These are phyloP conservation scores for Vitis hybrid DNA, from an alignment of 177 flowering plant species.

Conservation along the genomic window DNA sequence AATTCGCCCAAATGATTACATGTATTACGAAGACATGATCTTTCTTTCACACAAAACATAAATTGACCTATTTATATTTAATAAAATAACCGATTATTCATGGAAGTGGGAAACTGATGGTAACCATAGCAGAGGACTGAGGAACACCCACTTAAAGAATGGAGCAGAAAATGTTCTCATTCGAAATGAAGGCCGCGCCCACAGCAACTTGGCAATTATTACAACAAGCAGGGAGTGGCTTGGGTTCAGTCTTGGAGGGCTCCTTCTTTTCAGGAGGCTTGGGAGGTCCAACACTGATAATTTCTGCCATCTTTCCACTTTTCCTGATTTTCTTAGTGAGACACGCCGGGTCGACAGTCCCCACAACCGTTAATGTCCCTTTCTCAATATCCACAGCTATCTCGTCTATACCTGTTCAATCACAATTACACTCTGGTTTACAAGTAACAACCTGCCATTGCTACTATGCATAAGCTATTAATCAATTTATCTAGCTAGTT, in stretches of 20 bases:
- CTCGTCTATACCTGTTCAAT: conserved; percentile 26
- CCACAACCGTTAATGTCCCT: conserved; percentile 27
- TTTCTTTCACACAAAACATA: no score
- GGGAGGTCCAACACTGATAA: conserved; percentile 30
- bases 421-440: conserved; percentile 20
- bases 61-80: no score
- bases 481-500: no score
- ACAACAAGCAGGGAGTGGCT: conserved; percentile 19
- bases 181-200: conserved; percentile 9
- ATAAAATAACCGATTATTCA: no score
- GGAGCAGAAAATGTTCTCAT: conserved; percentile 9
- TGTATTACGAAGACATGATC: no score
- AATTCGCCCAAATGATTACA: no score
- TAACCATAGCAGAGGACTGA: not conserved
- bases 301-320: conserved; percentile 20
- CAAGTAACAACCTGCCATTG: conserved; percentile 15
- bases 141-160: conserved; percentile 6
- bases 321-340: conserved; percentile 19
- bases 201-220: conserved; percentile 23
- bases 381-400: conserved; percentile 23
- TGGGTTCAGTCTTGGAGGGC: not conserved
- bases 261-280: conserved; percentile 13
- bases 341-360: conserved; percentile 29
- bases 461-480: no score
- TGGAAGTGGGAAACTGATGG: no score